Evolutionary conservation across 169 alveolate species (phyloP).

Genomic region (Eimeria maxima): DNA sequence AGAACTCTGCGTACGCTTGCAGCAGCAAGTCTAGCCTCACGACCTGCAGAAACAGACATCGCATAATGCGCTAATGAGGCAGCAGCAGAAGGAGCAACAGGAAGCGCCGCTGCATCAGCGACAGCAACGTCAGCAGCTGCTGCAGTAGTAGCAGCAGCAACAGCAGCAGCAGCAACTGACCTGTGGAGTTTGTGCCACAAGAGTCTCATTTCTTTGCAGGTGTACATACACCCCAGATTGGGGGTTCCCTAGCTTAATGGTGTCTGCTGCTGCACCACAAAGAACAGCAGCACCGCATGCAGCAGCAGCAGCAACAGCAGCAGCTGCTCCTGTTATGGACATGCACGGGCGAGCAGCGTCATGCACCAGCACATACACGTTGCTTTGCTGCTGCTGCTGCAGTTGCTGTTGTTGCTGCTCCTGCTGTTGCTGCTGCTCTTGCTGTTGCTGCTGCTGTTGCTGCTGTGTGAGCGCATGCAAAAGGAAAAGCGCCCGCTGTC

Average conservation of each 20-base stretch:
- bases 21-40: conserved; percentile 29
- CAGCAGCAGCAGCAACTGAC: neutral
- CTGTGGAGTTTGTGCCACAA: conserved; percentile 29
- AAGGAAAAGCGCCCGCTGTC: conserved; percentile 23
- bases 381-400: neutral
- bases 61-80: neutral
- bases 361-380: conserved; percentile 5
- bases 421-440: neutral
- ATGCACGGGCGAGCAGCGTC: conserved; percentile 37
- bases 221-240: neutral
- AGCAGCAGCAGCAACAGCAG: conserved; percentile 17
- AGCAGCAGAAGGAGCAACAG: neutral
- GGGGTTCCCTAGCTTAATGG: neutral
- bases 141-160: conserved; percentile 1
- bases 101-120: neutral
- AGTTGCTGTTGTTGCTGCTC: neutral
- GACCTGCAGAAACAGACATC: neutral
- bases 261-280: conserved; percentile 27
- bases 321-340: neutral
- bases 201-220: neutral
- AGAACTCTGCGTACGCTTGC: conserved; percentile 9
- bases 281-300: neutral
- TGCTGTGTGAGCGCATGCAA: neutral
- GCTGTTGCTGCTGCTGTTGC: conserved; percentile 23
- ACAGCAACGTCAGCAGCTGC: neutral